phyloP scores from a whole-genome alignment of 2,329 filamentous ascomycete species.

The Calonectria ilicicola region DNA sequence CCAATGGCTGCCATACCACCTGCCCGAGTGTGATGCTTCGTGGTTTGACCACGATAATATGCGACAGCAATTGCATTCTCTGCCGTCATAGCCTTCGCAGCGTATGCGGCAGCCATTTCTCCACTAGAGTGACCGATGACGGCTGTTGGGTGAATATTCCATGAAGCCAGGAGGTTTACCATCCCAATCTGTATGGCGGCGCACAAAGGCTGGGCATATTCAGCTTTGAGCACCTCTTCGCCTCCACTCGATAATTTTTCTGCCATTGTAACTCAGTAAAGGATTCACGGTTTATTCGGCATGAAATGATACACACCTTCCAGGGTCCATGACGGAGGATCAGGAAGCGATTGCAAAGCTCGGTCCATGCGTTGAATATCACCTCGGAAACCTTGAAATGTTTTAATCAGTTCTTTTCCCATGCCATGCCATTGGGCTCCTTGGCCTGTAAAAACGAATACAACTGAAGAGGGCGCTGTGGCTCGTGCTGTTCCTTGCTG shows the following conservation, averaged over 20 bases:
- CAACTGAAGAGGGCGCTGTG: not conserved
- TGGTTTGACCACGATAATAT: slow-evolving; percentile 17
- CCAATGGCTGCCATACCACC: slow-evolving; percentile 25
- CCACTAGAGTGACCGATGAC: slow-evolving; percentile 28
- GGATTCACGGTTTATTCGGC: fast-evolving
- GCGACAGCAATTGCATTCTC: slow-evolving; percentile 16
- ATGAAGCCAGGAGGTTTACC: not conserved
- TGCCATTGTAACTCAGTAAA: no score
- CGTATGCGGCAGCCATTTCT: slow-evolving; percentile 24
- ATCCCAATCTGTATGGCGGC: slow-evolving; percentile 18
- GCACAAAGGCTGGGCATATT: slow-evolving; percentile 24
- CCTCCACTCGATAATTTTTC: not conserved
- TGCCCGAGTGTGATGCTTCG: not conserved
- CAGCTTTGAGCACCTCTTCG: not conserved
- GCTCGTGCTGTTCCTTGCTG: no score
- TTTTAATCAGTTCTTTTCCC: not conserved
- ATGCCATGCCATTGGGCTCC: not conserved
- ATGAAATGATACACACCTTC: no score
- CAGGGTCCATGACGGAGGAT: not conserved
- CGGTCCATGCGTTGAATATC: not conserved
- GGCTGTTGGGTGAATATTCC: not conserved
- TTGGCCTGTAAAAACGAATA: not conserved
- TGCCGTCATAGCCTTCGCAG: slow-evolving; percentile 13
- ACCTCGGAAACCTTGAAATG: not conserved
- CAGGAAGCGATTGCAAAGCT: not conserved